A percentile compares a stretch with the other conserved stretches of the same genome.
Evolutionary conservation across 2,329 filamentous ascomycete genomes (phyloP).

Genomic region (Fusarium sp.): DNA sequence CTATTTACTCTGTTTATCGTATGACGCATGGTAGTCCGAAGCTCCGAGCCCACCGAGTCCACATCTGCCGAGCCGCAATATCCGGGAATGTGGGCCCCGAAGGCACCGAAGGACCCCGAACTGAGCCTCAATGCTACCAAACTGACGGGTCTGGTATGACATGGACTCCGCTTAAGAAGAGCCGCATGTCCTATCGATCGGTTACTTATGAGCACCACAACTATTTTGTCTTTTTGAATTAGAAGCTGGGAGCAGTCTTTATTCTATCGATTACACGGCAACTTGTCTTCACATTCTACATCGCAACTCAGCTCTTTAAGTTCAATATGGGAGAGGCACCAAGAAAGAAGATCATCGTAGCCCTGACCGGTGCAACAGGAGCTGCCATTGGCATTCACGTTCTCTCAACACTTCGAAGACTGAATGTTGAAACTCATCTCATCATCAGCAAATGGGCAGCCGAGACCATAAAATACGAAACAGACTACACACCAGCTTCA

Average conservation of each 20-base stretch:
- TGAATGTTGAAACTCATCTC: constrained; percentile 59
- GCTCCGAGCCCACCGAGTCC: constrained; percentile 16
- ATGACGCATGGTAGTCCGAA: neutral
- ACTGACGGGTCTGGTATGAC: neutral
- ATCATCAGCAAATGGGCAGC: constrained; percentile 60
- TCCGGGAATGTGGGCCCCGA: neutral
- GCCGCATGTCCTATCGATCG: neutral
- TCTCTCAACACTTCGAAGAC: constrained; percentile 51
- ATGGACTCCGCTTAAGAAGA: neutral
- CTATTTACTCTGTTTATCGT: neutral
- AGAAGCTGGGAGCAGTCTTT: neutral
- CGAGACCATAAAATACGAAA: constrained; percentile 59
- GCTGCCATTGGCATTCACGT: constrained; percentile 53
- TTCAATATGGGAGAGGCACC: neutral
- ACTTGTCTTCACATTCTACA: neutral
- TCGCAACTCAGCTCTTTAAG: neutral
- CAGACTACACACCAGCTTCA: constrained; percentile 47
- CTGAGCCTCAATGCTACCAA: neutral
- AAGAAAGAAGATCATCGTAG: constrained; percentile 53
- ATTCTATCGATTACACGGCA: neutral
- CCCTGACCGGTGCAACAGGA: constrained; percentile 61
- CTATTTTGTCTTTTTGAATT: neutral
- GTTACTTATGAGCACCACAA: neutral
- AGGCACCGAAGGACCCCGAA: neutral
- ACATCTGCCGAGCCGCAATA: neutral